These are phyloP conservation scores for Rhodamnia rubescens DNA, from an alignment of 345 rosid species.

Conservation along the genomic window DNA sequence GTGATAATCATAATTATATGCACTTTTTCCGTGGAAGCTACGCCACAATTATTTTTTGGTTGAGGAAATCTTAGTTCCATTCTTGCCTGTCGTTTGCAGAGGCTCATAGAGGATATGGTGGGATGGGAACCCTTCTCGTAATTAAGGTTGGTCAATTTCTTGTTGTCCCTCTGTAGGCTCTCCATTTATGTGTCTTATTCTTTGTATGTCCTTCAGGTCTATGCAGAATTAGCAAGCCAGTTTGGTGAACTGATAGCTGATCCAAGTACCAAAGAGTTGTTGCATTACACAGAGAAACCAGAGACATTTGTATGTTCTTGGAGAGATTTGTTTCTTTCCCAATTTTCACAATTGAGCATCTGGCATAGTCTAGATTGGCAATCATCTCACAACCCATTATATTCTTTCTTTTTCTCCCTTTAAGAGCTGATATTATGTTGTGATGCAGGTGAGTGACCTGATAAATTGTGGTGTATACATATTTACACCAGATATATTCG, in stretches of 20 bases:
- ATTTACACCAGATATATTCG: slow-evolving; percentile 71
- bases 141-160: slow-evolving; percentile 51
- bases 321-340: background rate
- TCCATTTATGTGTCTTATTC: background rate
- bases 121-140: slow-evolving; percentile 80
- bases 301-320: slow-evolving; percentile 76
- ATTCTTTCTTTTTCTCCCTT: background rate
- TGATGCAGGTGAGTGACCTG: slow-evolving; percentile 73
- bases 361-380: background rate
- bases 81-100: slow-evolving; percentile 32
- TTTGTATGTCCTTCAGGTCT: slow-evolving; percentile 35
- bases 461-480: slow-evolving; percentile 87
- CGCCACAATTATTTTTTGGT: background rate
- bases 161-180: background rate
- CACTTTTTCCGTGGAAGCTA: background rate
- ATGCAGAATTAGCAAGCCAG: slow-evolving; percentile 84
- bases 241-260: slow-evolving; percentile 95
- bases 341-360: background rate
- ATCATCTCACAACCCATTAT: background rate
- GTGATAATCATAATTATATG: background rate
- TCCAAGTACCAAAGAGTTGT: slow-evolving; percentile 72
- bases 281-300: slow-evolving; percentile 96
- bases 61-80: background rate
- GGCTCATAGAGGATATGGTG: slow-evolving; percentile 68
- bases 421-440: background rate